phyloP scores from a whole-genome alignment of 257 asterid species.

The Solanum pinnatisectum region DNA sequence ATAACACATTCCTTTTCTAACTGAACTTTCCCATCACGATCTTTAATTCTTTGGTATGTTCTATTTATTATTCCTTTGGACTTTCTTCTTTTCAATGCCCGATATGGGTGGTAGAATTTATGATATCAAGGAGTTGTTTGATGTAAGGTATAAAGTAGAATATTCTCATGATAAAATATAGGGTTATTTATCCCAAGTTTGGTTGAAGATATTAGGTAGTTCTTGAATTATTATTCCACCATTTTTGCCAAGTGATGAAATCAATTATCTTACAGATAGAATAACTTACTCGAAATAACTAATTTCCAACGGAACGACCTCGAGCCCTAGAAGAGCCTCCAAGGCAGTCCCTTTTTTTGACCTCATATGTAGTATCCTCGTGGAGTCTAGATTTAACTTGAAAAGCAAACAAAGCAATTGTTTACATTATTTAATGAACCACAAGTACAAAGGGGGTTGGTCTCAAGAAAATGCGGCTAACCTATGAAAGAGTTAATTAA shows the following conservation, averaged over 20 bases:
- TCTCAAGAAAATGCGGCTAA: slow-evolving; percentile 32
- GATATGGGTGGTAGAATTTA: background rate
- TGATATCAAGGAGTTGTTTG: background rate
- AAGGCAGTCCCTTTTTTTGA: background rate
- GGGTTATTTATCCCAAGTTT: too few species aligned
- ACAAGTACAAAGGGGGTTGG: slow-evolving; percentile 19
- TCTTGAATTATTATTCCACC: too few species aligned
- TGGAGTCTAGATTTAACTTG: background rate
- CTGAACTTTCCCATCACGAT: background rate
- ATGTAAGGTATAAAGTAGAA: too few species aligned
- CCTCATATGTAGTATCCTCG: background rate
- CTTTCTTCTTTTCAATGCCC: background rate
- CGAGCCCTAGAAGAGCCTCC: background rate
- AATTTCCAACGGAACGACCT: too few species aligned
- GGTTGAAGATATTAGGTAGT: too few species aligned
- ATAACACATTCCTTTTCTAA: background rate
- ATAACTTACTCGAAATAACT: too few species aligned
- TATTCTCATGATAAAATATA: too few species aligned
- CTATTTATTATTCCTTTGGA: background rate
- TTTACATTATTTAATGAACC: background rate
- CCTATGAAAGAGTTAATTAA: background rate
- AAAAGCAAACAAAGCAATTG: background rate
- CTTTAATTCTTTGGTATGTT: background rate
- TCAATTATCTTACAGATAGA: too few species aligned
- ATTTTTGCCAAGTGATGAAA: too few species aligned